Conservation (phyloP, 2,329 filamentous ascomycete genomes). For the Uncinocarpus reesii region DNA sequence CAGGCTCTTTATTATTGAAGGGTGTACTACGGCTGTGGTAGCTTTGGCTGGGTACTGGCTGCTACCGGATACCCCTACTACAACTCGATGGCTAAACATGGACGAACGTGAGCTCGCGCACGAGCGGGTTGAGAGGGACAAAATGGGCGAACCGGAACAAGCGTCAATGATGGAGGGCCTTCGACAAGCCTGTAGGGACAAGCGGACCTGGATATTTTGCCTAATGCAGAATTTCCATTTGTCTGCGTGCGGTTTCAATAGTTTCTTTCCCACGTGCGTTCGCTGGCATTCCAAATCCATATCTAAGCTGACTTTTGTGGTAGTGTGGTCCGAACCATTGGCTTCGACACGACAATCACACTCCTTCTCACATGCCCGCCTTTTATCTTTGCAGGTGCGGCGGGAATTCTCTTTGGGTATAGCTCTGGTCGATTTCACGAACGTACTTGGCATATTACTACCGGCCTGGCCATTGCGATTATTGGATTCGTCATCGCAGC, state of each 20-base stretch:
- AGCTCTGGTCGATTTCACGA: constrained; percentile 39
- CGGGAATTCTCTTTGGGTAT: constrained; percentile 41
- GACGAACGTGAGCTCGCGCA: constrained; percentile 37
- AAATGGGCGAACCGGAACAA: constrained; percentile 40
- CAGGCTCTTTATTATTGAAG: constrained; percentile 20
- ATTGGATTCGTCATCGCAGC: constrained; percentile 26
- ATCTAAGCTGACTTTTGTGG: constrained; percentile 37
- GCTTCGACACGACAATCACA: constrained; percentile 40
- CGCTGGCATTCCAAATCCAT: constrained; percentile 21
- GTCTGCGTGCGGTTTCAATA: constrained; percentile 43
- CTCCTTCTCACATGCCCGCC: constrained; percentile 44
- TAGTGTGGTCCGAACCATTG: constrained; percentile 41
- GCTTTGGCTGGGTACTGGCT: constrained; percentile 17
- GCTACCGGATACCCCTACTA: constrained; percentile 17
- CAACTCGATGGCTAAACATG: constrained; percentile 17
- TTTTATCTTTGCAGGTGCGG: constrained; percentile 42
- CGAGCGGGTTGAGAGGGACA: constrained; percentile 42
- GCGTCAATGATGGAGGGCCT: constrained; percentile 41
- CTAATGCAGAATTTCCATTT: constrained; percentile 50
- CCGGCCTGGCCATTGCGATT: constrained; percentile 21
- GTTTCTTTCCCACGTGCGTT: constrained; percentile 30
- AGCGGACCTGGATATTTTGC: constrained; percentile 44
- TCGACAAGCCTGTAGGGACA: constrained; percentile 42
- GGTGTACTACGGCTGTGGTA: constrained; percentile 14
- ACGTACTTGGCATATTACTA: constrained; percentile 25